Evolutionary conservation across 75 land plant species (phyloP).

Genomic region (Sequoiadendron giganteum): DNA sequence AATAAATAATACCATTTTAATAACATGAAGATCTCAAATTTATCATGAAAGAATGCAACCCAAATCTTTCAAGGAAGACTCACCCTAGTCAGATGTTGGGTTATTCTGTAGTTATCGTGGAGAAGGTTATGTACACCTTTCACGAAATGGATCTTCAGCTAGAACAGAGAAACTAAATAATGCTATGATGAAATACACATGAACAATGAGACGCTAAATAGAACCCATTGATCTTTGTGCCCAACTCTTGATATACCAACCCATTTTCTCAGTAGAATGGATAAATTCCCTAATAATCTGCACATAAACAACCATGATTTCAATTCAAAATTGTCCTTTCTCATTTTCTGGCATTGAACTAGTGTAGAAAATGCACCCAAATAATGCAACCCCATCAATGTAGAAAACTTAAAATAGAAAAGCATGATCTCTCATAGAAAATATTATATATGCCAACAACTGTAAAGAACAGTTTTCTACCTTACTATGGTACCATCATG

Average conservation of each 20-base stretch:
- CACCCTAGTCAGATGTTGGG: background rate
- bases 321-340: background rate
- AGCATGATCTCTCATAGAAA: background rate
- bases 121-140: too few relatives aligned
- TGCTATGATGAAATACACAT: background rate
- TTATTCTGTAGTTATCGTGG: background rate
- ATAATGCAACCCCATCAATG: background rate
- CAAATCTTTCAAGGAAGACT: background rate
- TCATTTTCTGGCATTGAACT: too few relatives aligned
- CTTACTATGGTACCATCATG: too few relatives aligned
- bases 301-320: background rate
- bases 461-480: too few relatives aligned
- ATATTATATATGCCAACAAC: background rate
- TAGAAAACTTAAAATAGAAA: background rate
- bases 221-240: background rate
- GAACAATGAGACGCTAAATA: background rate
- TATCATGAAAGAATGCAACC: background rate
- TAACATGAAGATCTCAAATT: background rate
- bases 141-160: slow-evolving; percentile 7
- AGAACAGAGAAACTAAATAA: background rate
- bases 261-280: background rate
- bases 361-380: background rate
- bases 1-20: background rate
- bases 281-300: background rate
- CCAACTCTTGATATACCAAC: background rate